Evolutionary conservation across 2,329 filamentous ascomycete genomes (phyloP).

Genomic region (Sclerotinia minor): DNA sequence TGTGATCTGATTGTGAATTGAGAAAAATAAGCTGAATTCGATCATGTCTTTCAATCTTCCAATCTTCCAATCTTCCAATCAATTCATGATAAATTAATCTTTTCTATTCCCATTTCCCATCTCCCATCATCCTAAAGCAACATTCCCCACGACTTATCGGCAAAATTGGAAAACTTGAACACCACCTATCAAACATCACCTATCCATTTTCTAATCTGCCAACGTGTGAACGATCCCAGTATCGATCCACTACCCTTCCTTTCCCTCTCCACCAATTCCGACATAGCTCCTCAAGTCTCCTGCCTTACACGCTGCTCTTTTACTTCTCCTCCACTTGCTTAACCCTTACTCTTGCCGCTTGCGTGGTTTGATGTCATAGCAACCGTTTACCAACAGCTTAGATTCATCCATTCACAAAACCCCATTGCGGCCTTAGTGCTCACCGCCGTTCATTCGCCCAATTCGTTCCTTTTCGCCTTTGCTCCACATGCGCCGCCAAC

Average conservation of each 20-base stretch:
- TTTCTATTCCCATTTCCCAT: background rate
- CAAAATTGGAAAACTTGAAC: background rate
- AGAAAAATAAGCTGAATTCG: too few relatives aligned
- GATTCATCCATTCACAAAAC: background rate
- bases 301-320: background rate
- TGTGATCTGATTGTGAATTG: too few relatives aligned
- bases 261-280: conserved; percentile 1
- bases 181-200: conserved; percentile 1
- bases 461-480: conserved; percentile 11
- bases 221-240: conserved; percentile 13
- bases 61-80: background rate
- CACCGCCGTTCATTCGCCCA: conserved; percentile 24
- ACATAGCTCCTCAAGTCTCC: conserved; percentile 4
- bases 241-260: conserved; percentile 10
- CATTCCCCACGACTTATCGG: conserved; percentile 5
- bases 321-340: conserved; percentile 11
- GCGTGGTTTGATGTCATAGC: conserved; percentile 18
- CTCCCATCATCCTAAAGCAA: background rate
- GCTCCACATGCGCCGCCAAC: conserved; percentile 26
- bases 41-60: background rate
- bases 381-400: background rate
- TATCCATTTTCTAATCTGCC: background rate
- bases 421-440: conserved; percentile 21
- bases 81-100: background rate
- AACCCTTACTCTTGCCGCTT: conserved; percentile 10